Percentiles rank a stretch among this genome's conserved stretches.
phyloP scores from a whole-genome alignment of 495 filamentous ascomycete species.

The Hypoxylon intermedium region DNA sequence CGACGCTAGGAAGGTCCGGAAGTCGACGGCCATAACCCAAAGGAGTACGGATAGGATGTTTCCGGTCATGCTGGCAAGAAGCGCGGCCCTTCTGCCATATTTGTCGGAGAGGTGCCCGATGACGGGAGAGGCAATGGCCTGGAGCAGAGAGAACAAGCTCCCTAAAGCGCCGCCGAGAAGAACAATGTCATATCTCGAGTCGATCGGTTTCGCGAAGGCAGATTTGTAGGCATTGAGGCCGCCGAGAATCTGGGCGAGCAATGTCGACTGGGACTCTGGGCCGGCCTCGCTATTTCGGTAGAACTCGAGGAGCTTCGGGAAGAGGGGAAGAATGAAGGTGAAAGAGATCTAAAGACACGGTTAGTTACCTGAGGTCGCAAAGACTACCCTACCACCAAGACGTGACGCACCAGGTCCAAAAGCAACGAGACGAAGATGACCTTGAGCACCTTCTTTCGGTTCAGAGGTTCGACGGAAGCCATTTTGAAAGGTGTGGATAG shows the following conservation, averaged over 20 bases:
- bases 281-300: slow-evolving; percentile 77
- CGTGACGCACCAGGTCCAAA: slow-evolving; percentile 59
- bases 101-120: slow-evolving; percentile 89
- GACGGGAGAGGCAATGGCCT: slow-evolving; percentile 89
- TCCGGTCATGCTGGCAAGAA: slow-evolving; percentile 92
- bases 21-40: slow-evolving; percentile 92
- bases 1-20: slow-evolving; percentile 92
- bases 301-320: slow-evolving; percentile 92
- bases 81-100: slow-evolving; percentile 84
- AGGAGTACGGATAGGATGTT: slow-evolving; percentile 92
- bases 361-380: slow-evolving; percentile 41
- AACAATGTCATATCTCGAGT: slow-evolving; percentile 95
- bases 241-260: slow-evolving; percentile 78
- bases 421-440: slow-evolving; percentile 68
- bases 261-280: slow-evolving; percentile 61
- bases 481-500: slow-evolving; percentile 32
- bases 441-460: slow-evolving; percentile 81
- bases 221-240: slow-evolving; percentile 96
- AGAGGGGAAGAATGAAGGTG: slow-evolving; percentile 98
- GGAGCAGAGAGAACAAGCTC: slow-evolving; percentile 89
- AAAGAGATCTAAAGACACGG: slow-evolving; percentile 51
- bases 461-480: slow-evolving; percentile 55
- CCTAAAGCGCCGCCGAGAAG: slow-evolving; percentile 93
- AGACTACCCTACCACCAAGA: too few species aligned
- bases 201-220: slow-evolving; percentile 89